phyloP scores from a whole-genome alignment of 345 rosid genomes.

The Boechera retrofracta region DNA sequence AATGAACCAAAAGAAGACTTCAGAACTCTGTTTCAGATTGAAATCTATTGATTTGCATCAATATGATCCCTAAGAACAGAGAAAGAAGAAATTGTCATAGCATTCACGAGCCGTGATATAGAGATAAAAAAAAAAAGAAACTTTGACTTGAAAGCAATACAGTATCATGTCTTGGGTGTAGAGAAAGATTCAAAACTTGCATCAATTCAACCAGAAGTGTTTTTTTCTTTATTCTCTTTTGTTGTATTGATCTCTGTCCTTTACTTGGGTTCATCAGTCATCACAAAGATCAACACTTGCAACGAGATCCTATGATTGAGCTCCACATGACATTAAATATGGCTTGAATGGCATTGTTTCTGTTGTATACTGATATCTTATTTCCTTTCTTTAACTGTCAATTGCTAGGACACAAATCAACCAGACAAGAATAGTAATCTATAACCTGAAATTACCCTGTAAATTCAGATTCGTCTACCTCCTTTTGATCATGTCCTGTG shows the following conservation, averaged over 20 bases:
- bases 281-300: not conserved
- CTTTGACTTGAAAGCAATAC: not conserved
- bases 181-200: not conserved
- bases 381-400: not conserved
- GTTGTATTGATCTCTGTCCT: not conserved
- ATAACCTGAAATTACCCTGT: not conserved
- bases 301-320: not conserved
- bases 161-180: not conserved
- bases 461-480: not conserved
- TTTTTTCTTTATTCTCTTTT: not conserved
- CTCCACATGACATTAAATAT: not conserved
- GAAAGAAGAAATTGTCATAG: not conserved
- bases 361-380: not conserved
- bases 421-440: not conserved
- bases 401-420: not conserved
- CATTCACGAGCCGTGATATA: too few species aligned
- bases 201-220: not conserved
- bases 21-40: slow-evolving; percentile 10
- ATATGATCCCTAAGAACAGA: not conserved
- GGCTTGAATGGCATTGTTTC: not conserved
- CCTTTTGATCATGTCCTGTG: too few species aligned
- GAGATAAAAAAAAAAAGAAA: too few species aligned
- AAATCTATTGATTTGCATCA: not conserved
- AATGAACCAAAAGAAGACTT: slow-evolving; percentile 17
- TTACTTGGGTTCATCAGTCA: not conserved